Conservation (phyloP, 1,284 basidiomycete genomes). For the Rhodofomes roseus region DNA sequence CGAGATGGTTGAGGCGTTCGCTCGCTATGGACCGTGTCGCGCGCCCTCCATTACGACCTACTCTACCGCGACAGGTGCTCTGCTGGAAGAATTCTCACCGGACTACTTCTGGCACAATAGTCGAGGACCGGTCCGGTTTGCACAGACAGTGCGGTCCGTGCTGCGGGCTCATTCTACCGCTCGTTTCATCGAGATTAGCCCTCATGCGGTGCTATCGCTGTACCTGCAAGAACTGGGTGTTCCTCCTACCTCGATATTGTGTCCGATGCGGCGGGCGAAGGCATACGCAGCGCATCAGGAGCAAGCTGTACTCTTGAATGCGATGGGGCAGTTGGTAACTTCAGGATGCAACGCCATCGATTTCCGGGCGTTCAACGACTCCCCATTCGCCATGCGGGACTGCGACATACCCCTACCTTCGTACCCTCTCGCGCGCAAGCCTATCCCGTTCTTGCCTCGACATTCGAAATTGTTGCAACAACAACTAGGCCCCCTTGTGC, state of each 20-base stretch:
- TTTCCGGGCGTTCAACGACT: no score
- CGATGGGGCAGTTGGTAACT: not conserved
- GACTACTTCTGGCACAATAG: constrained; percentile 35
- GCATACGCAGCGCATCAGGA: not conserved
- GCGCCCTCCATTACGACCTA: constrained; percentile 12
- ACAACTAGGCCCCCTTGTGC: not conserved
- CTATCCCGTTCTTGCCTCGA: not conserved
- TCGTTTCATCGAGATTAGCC: constrained; percentile 30
- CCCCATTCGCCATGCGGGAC: no score
- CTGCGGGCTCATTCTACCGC: constrained; percentile 16
- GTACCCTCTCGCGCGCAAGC: not conserved
- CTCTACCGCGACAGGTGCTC: constrained; percentile 22
- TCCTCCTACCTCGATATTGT: not conserved
- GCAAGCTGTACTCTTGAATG: not conserved
- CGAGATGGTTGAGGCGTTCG: constrained; percentile 23
- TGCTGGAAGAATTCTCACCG: constrained; percentile 16
- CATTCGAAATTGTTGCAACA: not conserved
- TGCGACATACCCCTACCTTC: not conserved
- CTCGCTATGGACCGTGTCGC: constrained; percentile 6
- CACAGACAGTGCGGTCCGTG: constrained; percentile 17
- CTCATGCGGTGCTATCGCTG: constrained; percentile 31
- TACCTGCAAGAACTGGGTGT: not conserved
- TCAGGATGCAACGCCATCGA: not conserved
- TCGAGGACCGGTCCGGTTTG: constrained; percentile 30
- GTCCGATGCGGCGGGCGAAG: not conserved